A percentile compares a stretch with the other conserved stretches of the same genome.
These are phyloP conservation scores for Suhomyces yuchorum DNA, from an alignment of 1,139 yeast genomes.

Conservation along the genomic window DNA sequence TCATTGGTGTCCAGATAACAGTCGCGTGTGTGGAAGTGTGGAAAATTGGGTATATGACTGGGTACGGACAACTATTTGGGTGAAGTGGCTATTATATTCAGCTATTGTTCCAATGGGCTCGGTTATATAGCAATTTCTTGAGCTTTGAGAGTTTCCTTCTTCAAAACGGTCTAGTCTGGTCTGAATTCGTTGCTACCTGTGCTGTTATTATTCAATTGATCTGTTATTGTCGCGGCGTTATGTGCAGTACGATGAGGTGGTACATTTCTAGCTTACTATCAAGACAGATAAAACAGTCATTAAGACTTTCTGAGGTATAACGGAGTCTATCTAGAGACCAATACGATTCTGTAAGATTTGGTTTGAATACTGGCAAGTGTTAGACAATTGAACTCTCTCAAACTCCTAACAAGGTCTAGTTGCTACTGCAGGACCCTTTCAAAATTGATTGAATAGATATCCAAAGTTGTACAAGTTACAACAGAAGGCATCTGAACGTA, in stretches of 20 bases:
- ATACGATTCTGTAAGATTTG: too few species aligned
- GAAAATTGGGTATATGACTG: neutral
- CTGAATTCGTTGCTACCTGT: neutral
- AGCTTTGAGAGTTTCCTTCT: neutral
- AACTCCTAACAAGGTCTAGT: too few species aligned
- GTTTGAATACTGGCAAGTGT: too few species aligned
- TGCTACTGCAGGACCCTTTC: too few species aligned
- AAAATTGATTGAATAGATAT: too few species aligned
- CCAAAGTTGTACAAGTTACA: too few species aligned
- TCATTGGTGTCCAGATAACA: constrained; percentile 37
- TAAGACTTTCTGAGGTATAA: too few species aligned
- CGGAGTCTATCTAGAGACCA: too few species aligned
- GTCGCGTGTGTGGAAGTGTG: neutral
- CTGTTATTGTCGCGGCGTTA: neutral
- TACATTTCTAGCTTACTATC: too few species aligned
- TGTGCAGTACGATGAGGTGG: neutral
- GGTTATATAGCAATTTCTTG: neutral
- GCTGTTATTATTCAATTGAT: neutral
- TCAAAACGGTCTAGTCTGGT: neutral
- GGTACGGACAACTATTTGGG: neutral
- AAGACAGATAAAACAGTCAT: too few species aligned
- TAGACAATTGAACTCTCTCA: too few species aligned
- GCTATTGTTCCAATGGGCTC: neutral
- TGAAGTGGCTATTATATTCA: neutral
- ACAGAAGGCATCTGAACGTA: too few species aligned